These are phyloP conservation scores for Dillenia turbinata DNA, from an alignment of 164 flowering plant species.

Conservation along the genomic window DNA sequence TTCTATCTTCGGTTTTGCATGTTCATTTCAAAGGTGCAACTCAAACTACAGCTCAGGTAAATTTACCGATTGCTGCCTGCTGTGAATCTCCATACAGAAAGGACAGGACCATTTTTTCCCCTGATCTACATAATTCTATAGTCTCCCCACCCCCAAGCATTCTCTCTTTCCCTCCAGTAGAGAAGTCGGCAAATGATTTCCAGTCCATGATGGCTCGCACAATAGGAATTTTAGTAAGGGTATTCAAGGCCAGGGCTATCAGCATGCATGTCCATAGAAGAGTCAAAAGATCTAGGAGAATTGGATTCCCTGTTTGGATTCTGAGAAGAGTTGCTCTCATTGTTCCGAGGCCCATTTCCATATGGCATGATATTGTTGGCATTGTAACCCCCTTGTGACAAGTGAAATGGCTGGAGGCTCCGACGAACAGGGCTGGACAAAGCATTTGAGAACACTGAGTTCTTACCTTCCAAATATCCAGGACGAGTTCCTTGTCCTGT, in stretches of 20 bases:
- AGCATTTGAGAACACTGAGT: constrained; percentile 59
- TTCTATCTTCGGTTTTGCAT: too few species aligned
- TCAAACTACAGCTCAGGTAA: too few species aligned
- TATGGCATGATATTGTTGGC: constrained; percentile 23
- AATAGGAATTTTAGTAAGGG: constrained; percentile 18
- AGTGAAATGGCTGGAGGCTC: constrained; percentile 50
- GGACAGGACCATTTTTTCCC: too few species aligned
- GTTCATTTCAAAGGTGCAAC: too few species aligned
- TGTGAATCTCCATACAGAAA: too few species aligned
- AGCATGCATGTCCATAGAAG: constrained; percentile 62
- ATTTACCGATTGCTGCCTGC: too few species aligned
- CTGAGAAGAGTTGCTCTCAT: constrained; percentile 18
- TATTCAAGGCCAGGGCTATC: constrained; percentile 53
- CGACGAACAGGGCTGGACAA: constrained; percentile 56
- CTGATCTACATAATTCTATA: too few species aligned
- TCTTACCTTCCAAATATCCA: constrained; percentile 41
- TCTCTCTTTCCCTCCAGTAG: too few species aligned
- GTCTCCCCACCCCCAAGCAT: too few species aligned
- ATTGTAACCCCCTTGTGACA: constrained; percentile 38
- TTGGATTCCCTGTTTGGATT: constrained; percentile 49
- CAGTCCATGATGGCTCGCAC: too few species aligned
- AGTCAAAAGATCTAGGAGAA: constrained; percentile 38
- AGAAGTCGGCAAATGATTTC: too few species aligned
- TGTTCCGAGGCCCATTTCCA: constrained; percentile 24
- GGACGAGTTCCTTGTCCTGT: constrained; percentile 33